Evolutionary conservation across 2,329 filamentous ascomycete species (phyloP), one percentile per base, ranked within the genome.

Genomic region (Coniella vitis): DNA sequence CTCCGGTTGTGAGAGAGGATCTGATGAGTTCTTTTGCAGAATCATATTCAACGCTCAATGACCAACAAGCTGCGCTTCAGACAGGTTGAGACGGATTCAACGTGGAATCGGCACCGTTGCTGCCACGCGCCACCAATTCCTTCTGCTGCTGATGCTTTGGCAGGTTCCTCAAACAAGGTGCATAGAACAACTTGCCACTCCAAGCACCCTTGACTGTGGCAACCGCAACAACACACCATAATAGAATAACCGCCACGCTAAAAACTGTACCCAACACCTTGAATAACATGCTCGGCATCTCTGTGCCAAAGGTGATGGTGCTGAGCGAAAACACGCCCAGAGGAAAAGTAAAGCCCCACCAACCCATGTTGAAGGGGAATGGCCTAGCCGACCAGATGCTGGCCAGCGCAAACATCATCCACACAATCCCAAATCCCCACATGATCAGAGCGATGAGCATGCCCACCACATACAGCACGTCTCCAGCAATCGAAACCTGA

Each of bases 391-490:
- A 53, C 34, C 44, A 22, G 47, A 66, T 60, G 19, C 56, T 58
- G 7, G 58, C 55, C 29, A 64, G 16, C 2, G 65, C 65, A 50
- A 66, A 63, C 35, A 56, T 51, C 3, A 68, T 54, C 65, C 65
- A 68, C 29, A 58, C 58, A 3, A 66, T 51, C 1, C 60, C 63
- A 21, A 61, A 60, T 0, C 60, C 63, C 65, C 65, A 68, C 54
- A 68, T 59, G 17, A 64, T 25, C 14, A 67, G 49, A 3, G 58
- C 60, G 3, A 55, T 48, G 10, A 67, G 45, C 20, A 75, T 63
- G 1, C 81, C 79, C 0, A 76, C 39, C 3, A 75, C 64, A 55
- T 83, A 83, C 8, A 81, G 67, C 7, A 81, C 68, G 2, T 74
- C 66, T 0, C 80, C 79, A 1, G 74, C 68, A n/a, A 65, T 48